Percentiles rank a stretch among this genome's conserved stretches.
Conservation (phyloP, 106 monocot genomes). For the Dactylorhiza incarnata region DNA sequence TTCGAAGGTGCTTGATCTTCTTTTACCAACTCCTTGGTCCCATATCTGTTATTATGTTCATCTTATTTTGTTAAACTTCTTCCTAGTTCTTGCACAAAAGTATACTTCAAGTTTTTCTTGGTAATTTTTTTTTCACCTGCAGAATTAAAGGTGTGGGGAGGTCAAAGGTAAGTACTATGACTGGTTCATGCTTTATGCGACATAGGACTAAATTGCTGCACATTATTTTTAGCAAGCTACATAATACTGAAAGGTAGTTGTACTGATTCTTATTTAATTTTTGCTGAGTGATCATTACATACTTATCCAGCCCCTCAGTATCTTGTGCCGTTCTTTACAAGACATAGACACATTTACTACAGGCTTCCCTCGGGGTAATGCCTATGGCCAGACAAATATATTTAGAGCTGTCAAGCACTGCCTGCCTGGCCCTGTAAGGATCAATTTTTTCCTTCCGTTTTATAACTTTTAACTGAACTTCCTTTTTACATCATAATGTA, state of each 20-base stretch:
- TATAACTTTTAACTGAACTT: background rate
- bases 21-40: background rate
- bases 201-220: background rate
- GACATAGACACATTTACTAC: slow-evolving; percentile 88
- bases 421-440: slow-evolving; percentile 91
- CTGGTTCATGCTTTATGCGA: background rate
- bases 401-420: slow-evolving; percentile 86
- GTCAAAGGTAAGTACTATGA: slow-evolving; percentile 59
- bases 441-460: slow-evolving; percentile 1
- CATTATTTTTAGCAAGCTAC: slow-evolving; percentile 1
- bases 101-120: background rate
- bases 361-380: slow-evolving; percentile 86
- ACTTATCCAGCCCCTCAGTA: slow-evolving; percentile 82
- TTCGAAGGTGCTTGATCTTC: slow-evolving; percentile 54
- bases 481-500: background rate
- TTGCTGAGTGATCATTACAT: slow-evolving; percentile 7
- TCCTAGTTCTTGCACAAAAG: background rate
- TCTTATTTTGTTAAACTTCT: background rate
- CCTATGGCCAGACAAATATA: slow-evolving; percentile 76
- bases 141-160: slow-evolving; percentile 86
- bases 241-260: background rate
- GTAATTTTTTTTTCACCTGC: slow-evolving; percentile 11
- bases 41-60: background rate
- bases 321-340: slow-evolving; percentile 65
- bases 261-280: background rate